A percentile compares a stretch with the other conserved stretches of the same genome.
Conservation (phyloP, 2,329 filamentous ascomycete genomes). For the Sclerotinia subarctica region DNA sequence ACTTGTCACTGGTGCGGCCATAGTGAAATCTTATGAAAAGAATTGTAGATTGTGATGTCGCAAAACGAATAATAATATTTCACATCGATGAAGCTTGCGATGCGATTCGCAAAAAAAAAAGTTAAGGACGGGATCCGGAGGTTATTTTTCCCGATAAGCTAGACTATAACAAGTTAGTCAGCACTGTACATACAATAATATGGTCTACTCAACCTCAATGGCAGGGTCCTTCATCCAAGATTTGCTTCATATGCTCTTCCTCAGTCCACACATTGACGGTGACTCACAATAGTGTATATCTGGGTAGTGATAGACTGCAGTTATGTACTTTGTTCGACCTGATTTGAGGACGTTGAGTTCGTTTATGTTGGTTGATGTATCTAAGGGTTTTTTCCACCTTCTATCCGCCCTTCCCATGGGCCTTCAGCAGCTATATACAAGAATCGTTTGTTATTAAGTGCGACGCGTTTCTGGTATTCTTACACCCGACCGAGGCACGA, state of each 20-base stretch:
- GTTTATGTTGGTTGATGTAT: neutral
- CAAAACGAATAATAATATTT: constrained; percentile 4
- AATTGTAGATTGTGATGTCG: constrained; percentile 14
- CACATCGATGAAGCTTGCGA: constrained; percentile 10
- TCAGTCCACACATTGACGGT: neutral
- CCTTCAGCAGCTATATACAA: neutral
- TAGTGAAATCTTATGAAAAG: constrained; percentile 24
- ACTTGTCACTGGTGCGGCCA: constrained; percentile 36
- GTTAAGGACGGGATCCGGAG: neutral
- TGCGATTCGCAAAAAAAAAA: constrained; percentile 20
- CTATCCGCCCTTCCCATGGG: too few relatives aligned
- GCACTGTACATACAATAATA: too few relatives aligned
- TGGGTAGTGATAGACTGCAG: neutral
- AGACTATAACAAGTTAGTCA: constrained; percentile 9
- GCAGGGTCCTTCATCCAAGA: neutral
- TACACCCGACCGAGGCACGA: neutral
- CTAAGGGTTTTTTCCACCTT: neutral
- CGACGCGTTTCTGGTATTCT: neutral
- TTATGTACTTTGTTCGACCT: neutral
- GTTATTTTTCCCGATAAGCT: constrained; percentile 9
- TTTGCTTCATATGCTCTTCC: neutral
- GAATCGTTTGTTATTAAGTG: neutral
- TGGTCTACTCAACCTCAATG: too few relatives aligned
- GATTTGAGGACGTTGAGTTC: neutral
- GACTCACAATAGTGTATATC: neutral